phyloP scores from a whole-genome alignment of 2,329 filamentous ascomycete species.

The Plenodomus tracheiphilus region DNA sequence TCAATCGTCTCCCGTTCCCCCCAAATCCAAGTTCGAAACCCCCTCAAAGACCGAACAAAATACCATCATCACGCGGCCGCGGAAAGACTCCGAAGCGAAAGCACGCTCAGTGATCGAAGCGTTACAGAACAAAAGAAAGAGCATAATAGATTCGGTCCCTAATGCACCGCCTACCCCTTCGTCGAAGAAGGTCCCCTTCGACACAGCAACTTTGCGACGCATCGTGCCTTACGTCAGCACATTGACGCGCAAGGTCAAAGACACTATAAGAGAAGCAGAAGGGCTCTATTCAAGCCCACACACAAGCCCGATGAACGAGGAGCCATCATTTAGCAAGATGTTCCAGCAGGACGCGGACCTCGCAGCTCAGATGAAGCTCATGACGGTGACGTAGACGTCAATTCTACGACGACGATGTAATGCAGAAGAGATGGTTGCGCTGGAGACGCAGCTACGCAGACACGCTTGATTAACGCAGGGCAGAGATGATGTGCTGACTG shows the following conservation, averaged over 20 bases:
- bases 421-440: conserved; percentile 3
- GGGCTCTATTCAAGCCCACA: conserved; percentile 51
- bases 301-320: conserved; percentile 40
- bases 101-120: conserved; percentile 66
- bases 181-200: conserved; percentile 64
- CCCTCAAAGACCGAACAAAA: conserved; percentile 29
- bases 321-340: conserved; percentile 42
- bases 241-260: conserved; percentile 54
- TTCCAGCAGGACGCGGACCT: conserved; percentile 40
- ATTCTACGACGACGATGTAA: conserved; percentile 21
- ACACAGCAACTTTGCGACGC: conserved; percentile 65
- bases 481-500: conserved; percentile 10
- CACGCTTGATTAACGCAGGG: neutral
- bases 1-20: conserved; percentile 35
- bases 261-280: conserved; percentile 52
- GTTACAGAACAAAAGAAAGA: conserved; percentile 55
- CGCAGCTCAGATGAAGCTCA: conserved; percentile 45
- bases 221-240: conserved; percentile 60
- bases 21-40: conserved; percentile 30
- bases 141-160: conserved; percentile 29
- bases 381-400: conserved; percentile 45
- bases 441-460: neutral
- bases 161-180: conserved; percentile 33
- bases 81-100: conserved; percentile 61
- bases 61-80: conserved; percentile 48